phyloP scores from a whole-genome alignment of 2,329 filamentous ascomycete species.

The Xylaria multiplex region DNA sequence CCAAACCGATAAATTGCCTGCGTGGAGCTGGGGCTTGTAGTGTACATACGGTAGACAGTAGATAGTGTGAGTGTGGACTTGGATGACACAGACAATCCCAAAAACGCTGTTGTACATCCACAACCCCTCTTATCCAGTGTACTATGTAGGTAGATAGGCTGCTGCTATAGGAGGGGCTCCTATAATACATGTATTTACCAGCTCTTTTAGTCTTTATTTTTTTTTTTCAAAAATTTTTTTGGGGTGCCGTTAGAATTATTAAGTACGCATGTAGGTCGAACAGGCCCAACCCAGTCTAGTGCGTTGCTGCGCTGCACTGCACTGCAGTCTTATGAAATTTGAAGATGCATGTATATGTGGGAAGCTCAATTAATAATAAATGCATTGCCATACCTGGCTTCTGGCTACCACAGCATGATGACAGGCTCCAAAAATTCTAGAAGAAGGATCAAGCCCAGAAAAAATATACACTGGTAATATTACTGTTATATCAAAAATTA shows the following conservation, averaged over 20 bases:
- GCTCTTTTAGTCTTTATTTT: background rate
- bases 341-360: constrained; percentile 5
- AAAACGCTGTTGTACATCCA: background rate
- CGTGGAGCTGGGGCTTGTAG: constrained; percentile 22
- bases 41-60: background rate
- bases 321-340: background rate
- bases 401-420: background rate
- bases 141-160: too few species aligned
- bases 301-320: background rate
- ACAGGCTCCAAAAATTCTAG: too few species aligned
- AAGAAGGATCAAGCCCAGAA: too few species aligned
- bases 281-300: background rate
- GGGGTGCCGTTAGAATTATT: constrained; percentile 12
- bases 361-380: constrained; percentile 4
- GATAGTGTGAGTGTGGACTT: background rate
- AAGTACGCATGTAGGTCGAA: background rate
- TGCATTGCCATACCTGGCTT: background rate
- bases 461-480: background rate
- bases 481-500: background rate
- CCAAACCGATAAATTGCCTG: constrained; percentile 23
- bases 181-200: background rate
- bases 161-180: background rate
- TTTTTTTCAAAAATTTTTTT: background rate
- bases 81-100: constrained; percentile 8
- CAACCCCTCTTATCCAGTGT: background rate